These are phyloP conservation scores for Picea abies DNA, from an alignment of 83 land plant species.

Conservation along the genomic window DNA sequence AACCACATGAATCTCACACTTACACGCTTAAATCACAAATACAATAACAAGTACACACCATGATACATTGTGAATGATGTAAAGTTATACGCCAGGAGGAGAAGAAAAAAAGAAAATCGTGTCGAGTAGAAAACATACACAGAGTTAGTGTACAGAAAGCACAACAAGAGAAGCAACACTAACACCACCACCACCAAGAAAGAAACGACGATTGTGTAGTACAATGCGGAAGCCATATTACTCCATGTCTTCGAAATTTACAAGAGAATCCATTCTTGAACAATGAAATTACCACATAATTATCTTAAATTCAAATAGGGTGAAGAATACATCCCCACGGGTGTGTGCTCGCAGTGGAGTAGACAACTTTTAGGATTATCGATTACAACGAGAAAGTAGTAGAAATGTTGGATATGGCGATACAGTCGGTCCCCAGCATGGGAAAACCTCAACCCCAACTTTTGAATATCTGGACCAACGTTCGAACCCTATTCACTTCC, in stretches of 20 bases:
- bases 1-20: too few species aligned
- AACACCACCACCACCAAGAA: too few species aligned
- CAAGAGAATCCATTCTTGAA: conserved; percentile 43
- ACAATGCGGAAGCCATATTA: conserved; percentile 10
- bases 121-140: too few species aligned
- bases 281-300: conserved; percentile 55
- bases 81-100: too few species aligned
- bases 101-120: too few species aligned
- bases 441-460: conserved; percentile 4
- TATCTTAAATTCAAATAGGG: conserved; percentile 68
- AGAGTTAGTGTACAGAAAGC: too few species aligned
- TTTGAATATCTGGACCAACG: conserved; percentile 60
- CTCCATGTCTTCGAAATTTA: conserved; percentile 38
- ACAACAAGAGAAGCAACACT: too few species aligned
- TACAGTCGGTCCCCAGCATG: conserved; percentile 61
- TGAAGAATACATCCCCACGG: conserved; percentile 76
- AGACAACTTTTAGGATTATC: conserved; percentile 52
- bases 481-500: conserved; percentile 56
- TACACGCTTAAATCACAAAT: too few species aligned
- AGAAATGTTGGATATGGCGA: conserved; percentile 60
- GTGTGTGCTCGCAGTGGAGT: conserved; percentile 66
- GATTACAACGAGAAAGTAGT: conserved; percentile 61
- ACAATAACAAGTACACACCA: too few species aligned
- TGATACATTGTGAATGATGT: too few species aligned
- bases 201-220: too few species aligned